phyloP scores from a whole-genome alignment of 257 asterid species.

The Solanum pinnatisectum region DNA sequence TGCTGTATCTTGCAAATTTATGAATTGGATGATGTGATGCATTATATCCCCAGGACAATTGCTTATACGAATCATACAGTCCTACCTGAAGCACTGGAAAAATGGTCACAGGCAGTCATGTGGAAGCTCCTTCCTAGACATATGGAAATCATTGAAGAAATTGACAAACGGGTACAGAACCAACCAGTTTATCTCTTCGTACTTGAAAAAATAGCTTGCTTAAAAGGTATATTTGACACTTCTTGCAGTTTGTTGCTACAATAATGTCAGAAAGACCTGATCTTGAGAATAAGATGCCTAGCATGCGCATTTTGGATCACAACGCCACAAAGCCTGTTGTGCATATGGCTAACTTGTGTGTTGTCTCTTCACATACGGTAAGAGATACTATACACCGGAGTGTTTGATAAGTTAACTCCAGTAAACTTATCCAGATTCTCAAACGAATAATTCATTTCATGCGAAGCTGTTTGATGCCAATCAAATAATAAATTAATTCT shows the following conservation, averaged over 20 bases:
- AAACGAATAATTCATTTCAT: neutral
- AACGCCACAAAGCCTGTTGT: constrained; percentile 85
- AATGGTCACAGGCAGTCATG: constrained; percentile 99
- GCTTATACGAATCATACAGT: constrained; percentile 98
- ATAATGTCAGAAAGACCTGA: constrained; percentile 62
- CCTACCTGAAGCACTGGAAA: constrained; percentile 98
- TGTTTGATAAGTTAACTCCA: neutral
- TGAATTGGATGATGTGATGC: neutral
- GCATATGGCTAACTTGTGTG: constrained; percentile 98
- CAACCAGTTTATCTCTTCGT: neutral
- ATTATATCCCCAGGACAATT: constrained; percentile 51
- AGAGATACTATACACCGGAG: constrained; percentile 16
- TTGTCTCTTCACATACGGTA: constrained; percentile 93
- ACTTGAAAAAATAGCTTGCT: neutral
- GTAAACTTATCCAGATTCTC: neutral
- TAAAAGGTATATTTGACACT: neutral
- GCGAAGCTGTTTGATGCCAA: neutral
- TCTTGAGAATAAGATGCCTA: constrained; percentile 65
- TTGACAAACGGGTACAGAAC: constrained; percentile 73
- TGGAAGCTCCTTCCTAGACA: constrained; percentile 99
- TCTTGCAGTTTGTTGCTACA: constrained; percentile 65
- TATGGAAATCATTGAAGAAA: constrained; percentile 94
- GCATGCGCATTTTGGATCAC: constrained; percentile 67
- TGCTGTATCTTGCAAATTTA: neutral
- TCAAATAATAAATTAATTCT: neutral